Percentiles rank a stretch among this genome's conserved stretches.
Conservation (phyloP, 768 basidiomycete genomes). For the Lactarius deliciosus region DNA sequence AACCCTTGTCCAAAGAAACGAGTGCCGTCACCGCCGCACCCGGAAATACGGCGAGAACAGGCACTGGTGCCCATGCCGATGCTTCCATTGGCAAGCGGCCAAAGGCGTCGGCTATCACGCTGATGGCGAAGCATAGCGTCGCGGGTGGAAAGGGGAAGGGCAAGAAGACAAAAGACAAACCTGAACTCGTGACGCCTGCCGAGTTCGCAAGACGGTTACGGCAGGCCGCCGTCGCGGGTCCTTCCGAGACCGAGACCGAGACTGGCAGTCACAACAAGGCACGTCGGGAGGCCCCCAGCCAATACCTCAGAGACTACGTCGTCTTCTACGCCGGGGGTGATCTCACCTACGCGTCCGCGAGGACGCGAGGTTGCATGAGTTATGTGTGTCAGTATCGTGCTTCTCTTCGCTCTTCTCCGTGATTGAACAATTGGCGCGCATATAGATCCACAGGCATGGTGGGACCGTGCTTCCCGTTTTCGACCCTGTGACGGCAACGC, state of each 20-base stretch:
- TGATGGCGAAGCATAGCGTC: constrained; percentile 8
- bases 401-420: background rate
- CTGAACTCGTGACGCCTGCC: constrained; percentile 22
- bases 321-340: constrained; percentile 29
- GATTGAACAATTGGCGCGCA: constrained; percentile 32
- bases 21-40: constrained; percentile 21
- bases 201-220: constrained; percentile 25
- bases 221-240: background rate
- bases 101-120: background rate
- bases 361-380: constrained; percentile 27
- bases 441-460: constrained; percentile 73
- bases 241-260: background rate
- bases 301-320: constrained; percentile 14
- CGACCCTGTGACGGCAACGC: constrained; percentile 57
- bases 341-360: constrained; percentile 25
- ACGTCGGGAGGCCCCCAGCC: constrained; percentile 3
- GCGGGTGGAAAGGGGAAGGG: background rate
- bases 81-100: constrained; percentile 1
- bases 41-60: background rate
- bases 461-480: constrained; percentile 60
- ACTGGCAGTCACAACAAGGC: constrained; percentile 8
- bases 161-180: constrained; percentile 19
- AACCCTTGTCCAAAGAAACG: constrained; percentile 9
- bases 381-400: constrained; percentile 8
- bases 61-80: background rate